Evolutionary conservation across 2,329 filamentous ascomycete genomes (phyloP).

Genomic region (Trichoderma gracile): DNA sequence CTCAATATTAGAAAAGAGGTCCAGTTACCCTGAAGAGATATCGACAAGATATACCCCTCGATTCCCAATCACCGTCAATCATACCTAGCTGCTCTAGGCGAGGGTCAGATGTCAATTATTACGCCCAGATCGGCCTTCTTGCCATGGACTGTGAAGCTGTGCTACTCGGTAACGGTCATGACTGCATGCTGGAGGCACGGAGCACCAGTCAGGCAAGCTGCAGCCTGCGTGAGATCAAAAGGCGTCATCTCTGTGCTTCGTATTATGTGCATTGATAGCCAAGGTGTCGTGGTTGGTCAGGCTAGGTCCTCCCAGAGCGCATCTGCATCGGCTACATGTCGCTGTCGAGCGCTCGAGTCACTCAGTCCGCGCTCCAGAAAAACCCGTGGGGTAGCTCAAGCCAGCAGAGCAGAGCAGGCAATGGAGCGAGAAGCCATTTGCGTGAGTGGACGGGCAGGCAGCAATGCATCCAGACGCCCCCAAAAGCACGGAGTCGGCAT

Average conservation of each 20-base stretch:
- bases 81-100: too few relatives aligned
- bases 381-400: constrained; percentile 12
- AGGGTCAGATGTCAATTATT: too few relatives aligned
- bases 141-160: too few relatives aligned
- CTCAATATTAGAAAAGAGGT: too few relatives aligned
- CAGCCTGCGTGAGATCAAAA: background rate
- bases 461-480: constrained; percentile 19
- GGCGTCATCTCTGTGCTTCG: constrained; percentile 3
- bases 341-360: background rate
- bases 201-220: background rate
- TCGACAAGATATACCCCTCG: too few relatives aligned
- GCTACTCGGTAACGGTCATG: background rate
- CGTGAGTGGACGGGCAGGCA: constrained; percentile 23
- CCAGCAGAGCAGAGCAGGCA: background rate
- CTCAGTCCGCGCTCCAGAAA: constrained; percentile 12
- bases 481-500: constrained; percentile 5
- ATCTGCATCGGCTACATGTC: background rate
- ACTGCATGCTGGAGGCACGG: background rate
- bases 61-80: too few relatives aligned
- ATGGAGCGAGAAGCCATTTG: background rate
- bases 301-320: too few relatives aligned
- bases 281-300: background rate
- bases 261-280: background rate
- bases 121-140: too few relatives aligned
- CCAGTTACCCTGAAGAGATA: too few relatives aligned